Base-by-base conservation (phyloP, 2,329 filamentous ascomycete genomes). In the Phyllosticta citrichinensis region DNA sequence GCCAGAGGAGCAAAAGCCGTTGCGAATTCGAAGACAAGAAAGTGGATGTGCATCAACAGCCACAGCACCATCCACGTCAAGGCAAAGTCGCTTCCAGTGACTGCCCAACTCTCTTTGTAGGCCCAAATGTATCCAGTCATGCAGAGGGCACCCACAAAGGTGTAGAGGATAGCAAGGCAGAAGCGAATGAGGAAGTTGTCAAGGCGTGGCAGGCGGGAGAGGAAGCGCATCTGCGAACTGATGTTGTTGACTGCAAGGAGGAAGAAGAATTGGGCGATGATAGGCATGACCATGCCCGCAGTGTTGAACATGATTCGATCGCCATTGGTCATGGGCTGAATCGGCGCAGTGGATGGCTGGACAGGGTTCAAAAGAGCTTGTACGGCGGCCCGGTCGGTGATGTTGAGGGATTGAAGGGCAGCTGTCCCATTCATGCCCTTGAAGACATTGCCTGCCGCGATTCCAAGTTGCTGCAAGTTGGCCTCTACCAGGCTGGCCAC, bases 201-300 rank as follows among this genome's bases (percentile, higher is more conserved):
- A 20, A 63, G 62, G 1, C 64, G 64, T 24, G 63, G 63, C 10
- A 71, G 55, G 33, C 53, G 55, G 22, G 55, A 47, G 51, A 62
- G 2, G 72, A 66, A 20, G 65, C 55, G 10, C 76, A 55, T 17
- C 64, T 56, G n/a, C 61, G 33, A 50, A 17, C 58, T 73, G n/a
- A 79, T 68, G 14, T 75, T 76, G 65, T 80, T 80, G 62, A 79
- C 65, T 52, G 71, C 73, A 27, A 76, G 71, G 12, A 80, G 67
- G 64, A 75, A 80, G 70, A 80, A 79, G 69, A 80, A 80, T 63
- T 80, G 74, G 60, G 77, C 74, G 35, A 80, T 73, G 11, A 80
- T 65, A n/a, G 77, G 73, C 33, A 80, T 69, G 55, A 78, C 74
- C 57, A 79, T 73, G 3, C 73, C 69, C 6, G 78, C 65, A 0